Percentiles rank a stretch among this genome's conserved stretches.
These are phyloP conservation scores for Papiliotrema laurentii DNA, from an alignment of 1,284 basidiomycete species.

Conservation along the genomic window DNA sequence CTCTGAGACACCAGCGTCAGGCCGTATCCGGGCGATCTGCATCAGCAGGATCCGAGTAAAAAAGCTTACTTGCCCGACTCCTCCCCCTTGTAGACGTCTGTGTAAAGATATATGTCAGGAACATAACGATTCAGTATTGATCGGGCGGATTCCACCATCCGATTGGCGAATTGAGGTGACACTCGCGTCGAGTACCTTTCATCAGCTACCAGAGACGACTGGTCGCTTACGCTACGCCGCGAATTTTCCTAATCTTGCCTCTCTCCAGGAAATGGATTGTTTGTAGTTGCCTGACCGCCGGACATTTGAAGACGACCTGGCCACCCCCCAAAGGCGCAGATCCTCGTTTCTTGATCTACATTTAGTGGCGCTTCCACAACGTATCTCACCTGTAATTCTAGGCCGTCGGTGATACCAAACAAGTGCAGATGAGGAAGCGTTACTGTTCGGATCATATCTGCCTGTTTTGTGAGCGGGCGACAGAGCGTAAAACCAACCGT, in stretches of 20 bases:
- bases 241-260: constrained; percentile 88
- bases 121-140: constrained; percentile 93
- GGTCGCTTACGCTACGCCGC: constrained; percentile 79
- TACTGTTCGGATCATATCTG: constrained; percentile 85
- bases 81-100: constrained; percentile 95
- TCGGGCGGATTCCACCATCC: constrained; percentile 91
- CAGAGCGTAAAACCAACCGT: constrained; percentile 56
- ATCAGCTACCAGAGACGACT: neutral
- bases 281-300: constrained; percentile 81
- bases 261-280: constrained; percentile 86
- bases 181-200: constrained; percentile 88
- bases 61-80: constrained; percentile 84
- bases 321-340: constrained; percentile 89
- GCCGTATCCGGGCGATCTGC: constrained; percentile 91
- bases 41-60: neutral
- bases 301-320: constrained; percentile 88
- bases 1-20: constrained; percentile 85
- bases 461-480: constrained; percentile 51
- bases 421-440: constrained; percentile 86
- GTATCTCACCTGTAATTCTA: constrained; percentile 68
- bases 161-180: constrained; percentile 93
- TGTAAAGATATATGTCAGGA: constrained; percentile 96
- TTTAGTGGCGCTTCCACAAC: constrained; percentile 2
- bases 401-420: constrained; percentile 80
- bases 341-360: constrained; percentile 85